Evolutionary conservation across 306 rosid species (phyloP).

Genomic region (Chamaecrista fasciculata): DNA sequence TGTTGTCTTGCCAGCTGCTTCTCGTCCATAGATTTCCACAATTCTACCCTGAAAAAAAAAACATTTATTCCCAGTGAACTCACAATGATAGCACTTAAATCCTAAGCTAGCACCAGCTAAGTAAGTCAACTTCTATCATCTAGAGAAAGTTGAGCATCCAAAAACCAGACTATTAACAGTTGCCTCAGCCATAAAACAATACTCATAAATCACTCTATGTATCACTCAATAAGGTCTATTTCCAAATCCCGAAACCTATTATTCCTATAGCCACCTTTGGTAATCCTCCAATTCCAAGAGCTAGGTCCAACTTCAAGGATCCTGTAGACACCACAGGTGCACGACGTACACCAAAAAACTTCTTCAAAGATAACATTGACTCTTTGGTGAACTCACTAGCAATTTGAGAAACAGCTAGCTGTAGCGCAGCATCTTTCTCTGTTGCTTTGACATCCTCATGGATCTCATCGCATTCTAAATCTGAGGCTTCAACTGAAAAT

Average conservation of each 20-base stretch:
- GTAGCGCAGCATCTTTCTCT: slow-evolving; percentile 61
- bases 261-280: slow-evolving; percentile 55
- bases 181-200: slow-evolving; percentile 4
- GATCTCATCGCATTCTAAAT: slow-evolving; percentile 46
- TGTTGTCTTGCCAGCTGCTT: slow-evolving; percentile 88
- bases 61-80: slow-evolving; percentile 3
- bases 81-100: slow-evolving; percentile 12
- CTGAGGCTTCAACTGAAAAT: slow-evolving; percentile 48
- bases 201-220: neutral
- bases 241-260: neutral
- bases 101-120: slow-evolving; percentile 7
- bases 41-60: slow-evolving; percentile 68
- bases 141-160: neutral
- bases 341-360: slow-evolving; percentile 51
- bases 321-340: slow-evolving; percentile 68
- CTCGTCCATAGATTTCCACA: slow-evolving; percentile 82
- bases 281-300: slow-evolving; percentile 86
- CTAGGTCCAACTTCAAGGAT: slow-evolving; percentile 80
- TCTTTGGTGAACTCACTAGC: slow-evolving; percentile 64
- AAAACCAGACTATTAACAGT: slow-evolving; percentile 18
- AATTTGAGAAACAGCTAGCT: slow-evolving; percentile 59
- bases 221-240: neutral
- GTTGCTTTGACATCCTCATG: slow-evolving; percentile 60
- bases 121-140: neutral
- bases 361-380: slow-evolving; percentile 57